phyloP scores from a whole-genome alignment of 2,329 filamentous ascomycete species.

The Dryadomyces quercivorus region DNA sequence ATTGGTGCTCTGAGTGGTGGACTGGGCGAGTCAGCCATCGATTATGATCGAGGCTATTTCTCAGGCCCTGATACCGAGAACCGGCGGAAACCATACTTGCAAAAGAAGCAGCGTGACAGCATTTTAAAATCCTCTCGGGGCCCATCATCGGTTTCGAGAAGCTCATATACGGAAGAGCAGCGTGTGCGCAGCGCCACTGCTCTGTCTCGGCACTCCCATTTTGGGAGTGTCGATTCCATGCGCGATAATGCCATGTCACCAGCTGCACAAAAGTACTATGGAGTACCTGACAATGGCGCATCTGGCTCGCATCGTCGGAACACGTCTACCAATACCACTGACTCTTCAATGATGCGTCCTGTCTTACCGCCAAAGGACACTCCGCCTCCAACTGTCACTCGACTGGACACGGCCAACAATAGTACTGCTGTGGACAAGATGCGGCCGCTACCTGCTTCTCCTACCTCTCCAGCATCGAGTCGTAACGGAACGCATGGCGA shows the following conservation, averaged over 20 bases:
- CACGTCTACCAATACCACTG: conserved; percentile 45
- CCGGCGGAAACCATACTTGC: conserved; percentile 58
- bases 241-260: conserved; percentile 47
- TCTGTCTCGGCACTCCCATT: conserved; percentile 61
- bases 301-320: conserved; percentile 41
- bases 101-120: conserved; percentile 71
- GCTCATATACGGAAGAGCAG: conserved; percentile 58
- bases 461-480: conserved; percentile 32
- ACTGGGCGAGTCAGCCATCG: conserved; percentile 37
- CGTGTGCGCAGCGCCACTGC: conserved; percentile 52
- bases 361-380: conserved; percentile 40
- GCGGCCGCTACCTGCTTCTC: conserved; percentile 24
- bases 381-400: conserved; percentile 46
- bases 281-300: conserved; percentile 24
- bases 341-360: conserved; percentile 34
- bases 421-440: conserved; percentile 13
- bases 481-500: conserved; percentile 36
- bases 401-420: conserved; percentile 34
- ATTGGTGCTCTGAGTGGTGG: background rate
- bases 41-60: conserved; percentile 84
- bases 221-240: conserved; percentile 67
- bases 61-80: conserved; percentile 72
- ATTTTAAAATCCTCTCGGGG: conserved; percentile 40
- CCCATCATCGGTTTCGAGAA: conserved; percentile 19
- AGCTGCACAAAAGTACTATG: conserved; percentile 61